Conservation (phyloP, 1,139 yeast genomes). For the Yamadazyma trypodendri region DNA sequence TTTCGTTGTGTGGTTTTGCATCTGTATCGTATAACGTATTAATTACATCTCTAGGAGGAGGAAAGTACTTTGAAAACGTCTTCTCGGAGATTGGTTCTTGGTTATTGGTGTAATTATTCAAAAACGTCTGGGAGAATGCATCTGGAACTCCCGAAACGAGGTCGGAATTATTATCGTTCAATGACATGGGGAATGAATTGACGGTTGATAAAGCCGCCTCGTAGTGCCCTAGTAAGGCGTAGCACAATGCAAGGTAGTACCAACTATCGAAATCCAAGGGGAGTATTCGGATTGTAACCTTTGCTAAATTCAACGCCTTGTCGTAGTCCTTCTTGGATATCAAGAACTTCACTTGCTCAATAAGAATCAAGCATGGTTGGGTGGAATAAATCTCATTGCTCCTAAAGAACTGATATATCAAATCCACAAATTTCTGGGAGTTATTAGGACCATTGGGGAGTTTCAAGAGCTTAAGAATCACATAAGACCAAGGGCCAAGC, state of each 20-base stretch:
- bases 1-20: slow-evolving; percentile 3
- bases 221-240: slow-evolving; percentile 30
- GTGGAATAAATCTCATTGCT: slow-evolving; percentile 22
- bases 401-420: slow-evolving; percentile 25
- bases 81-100: slow-evolving; percentile 33
- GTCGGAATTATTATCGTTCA: slow-evolving; percentile 19
- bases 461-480: slow-evolving; percentile 22
- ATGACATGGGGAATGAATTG: slow-evolving; percentile 33
- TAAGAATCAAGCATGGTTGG: slow-evolving; percentile 36
- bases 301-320: slow-evolving; percentile 31
- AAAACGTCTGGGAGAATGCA: slow-evolving; percentile 26
- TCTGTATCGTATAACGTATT: slow-evolving; percentile 4
- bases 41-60: slow-evolving; percentile 22
- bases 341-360: slow-evolving; percentile 41
- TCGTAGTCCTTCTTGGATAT: slow-evolving; percentile 27
- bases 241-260: slow-evolving; percentile 36
- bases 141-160: slow-evolving; percentile 32
- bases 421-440: slow-evolving; percentile 25
- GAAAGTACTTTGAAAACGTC: slow-evolving; percentile 33
- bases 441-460: slow-evolving; percentile 26
- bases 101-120: slow-evolving; percentile 20
- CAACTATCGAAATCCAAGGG: slow-evolving; percentile 47
- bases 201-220: slow-evolving; percentile 32
- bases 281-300: slow-evolving; percentile 30
- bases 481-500: slow-evolving; percentile 29